Conservation (phyloP, 371 early-diverging fungal genomes). For the Rhizomucor pusillus region DNA sequence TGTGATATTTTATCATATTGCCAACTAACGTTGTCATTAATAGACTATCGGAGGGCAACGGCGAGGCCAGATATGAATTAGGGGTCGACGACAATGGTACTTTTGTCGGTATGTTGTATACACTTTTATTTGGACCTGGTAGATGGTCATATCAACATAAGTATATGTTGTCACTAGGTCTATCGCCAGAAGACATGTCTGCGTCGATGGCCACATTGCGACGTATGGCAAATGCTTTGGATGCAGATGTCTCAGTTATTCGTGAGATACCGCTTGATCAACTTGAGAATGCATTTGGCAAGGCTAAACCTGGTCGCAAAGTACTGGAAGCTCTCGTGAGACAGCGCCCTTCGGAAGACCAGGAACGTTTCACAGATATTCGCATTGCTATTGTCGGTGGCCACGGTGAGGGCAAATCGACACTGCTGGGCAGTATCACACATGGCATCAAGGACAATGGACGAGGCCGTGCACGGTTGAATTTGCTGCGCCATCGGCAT, state of each 20-base stretch:
- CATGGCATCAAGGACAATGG: slow-evolving; percentile 88
- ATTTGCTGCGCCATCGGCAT: slow-evolving; percentile 85
- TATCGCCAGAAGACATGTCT: slow-evolving; percentile 54
- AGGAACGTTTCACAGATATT: slow-evolving; percentile 68
- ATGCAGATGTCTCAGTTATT: slow-evolving; percentile 54
- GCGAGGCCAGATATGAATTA: slow-evolving; percentile 85
- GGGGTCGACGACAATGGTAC: slow-evolving; percentile 84
- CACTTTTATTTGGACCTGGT: background rate
- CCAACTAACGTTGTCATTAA: background rate
- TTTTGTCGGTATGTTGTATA: slow-evolving; percentile 59
- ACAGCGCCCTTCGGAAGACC: slow-evolving; percentile 50
- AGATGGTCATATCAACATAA: background rate
- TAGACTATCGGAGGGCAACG: slow-evolving; percentile 83
- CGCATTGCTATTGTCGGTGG: slow-evolving; percentile 83
- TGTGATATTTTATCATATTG: background rate
- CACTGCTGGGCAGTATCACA: slow-evolving; percentile 78
- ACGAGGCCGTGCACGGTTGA: slow-evolving; percentile 81
- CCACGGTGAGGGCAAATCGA: slow-evolving; percentile 83
- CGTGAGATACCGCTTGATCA: slow-evolving; percentile 38
- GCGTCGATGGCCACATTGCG: slow-evolving; percentile 59
- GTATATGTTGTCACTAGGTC: slow-evolving; percentile 19
- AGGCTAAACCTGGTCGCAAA: slow-evolving; percentile 7
- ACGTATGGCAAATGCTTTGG: slow-evolving; percentile 61
- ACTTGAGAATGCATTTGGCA: slow-evolving; percentile 8
- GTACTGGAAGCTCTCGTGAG: slow-evolving; percentile 69